phyloP scores from a whole-genome alignment of 495 filamentous ascomycete genomes.

The Thozetella sp. region DNA sequence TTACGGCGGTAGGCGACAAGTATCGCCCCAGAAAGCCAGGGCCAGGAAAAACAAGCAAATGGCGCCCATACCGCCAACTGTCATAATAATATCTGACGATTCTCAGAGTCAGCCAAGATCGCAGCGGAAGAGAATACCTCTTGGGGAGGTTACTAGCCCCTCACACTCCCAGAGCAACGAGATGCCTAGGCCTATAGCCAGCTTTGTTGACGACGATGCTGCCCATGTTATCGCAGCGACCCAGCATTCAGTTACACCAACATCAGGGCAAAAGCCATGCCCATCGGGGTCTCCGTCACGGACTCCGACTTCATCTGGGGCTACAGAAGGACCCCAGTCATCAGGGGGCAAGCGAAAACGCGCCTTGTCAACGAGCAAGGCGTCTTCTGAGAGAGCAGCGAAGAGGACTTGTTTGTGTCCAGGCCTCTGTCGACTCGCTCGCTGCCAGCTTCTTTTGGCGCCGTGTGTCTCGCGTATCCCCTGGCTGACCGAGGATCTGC shows the following conservation, averaged over 20 bases:
- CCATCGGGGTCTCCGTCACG: neutral
- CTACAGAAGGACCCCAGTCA: neutral
- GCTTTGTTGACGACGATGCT: too few species aligned
- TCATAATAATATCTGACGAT: too few species aligned
- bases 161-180: neutral
- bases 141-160: neutral
- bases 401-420: slow-evolving; percentile 10
- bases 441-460: slow-evolving; percentile 41
- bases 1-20: too few species aligned
- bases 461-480: slow-evolving; percentile 42
- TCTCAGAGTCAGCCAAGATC: neutral
- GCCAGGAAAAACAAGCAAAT: too few species aligned
- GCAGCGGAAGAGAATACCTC: neutral
- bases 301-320: neutral
- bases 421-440: slow-evolving; percentile 28
- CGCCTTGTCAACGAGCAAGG: neutral
- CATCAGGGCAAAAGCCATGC: neutral
- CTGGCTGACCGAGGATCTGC: slow-evolving; percentile 43
- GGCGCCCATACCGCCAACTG: too few species aligned
- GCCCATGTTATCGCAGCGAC: too few species aligned
- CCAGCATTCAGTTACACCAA: neutral
- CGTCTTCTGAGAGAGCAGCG: neutral
- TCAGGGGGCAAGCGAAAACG: neutral
- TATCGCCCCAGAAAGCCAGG: too few species aligned
- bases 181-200: too few species aligned